Conservation (phyloP, 495 filamentous ascomycete genomes). For the Aspergillus steynii region DNA sequence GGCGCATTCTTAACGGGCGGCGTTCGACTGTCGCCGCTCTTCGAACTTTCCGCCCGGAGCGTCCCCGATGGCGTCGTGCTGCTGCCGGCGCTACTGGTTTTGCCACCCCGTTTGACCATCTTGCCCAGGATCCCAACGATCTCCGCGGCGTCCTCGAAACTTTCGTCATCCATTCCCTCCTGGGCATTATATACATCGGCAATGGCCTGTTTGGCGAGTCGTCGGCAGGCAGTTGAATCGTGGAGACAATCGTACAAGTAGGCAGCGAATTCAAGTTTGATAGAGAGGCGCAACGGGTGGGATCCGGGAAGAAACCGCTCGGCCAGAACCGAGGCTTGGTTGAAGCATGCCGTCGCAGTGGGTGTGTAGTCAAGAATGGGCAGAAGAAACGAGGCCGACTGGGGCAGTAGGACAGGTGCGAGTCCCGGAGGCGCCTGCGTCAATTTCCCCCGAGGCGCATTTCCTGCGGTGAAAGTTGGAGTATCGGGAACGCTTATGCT, state of each 20-base stretch:
- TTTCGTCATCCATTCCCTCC: slow-evolving; percentile 90
- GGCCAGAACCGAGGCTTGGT: slow-evolving; percentile 72
- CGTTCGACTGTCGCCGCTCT: slow-evolving; percentile 36
- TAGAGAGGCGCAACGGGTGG: slow-evolving; percentile 84
- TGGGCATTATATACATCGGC: slow-evolving; percentile 86
- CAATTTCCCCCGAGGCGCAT: slow-evolving; percentile 25
- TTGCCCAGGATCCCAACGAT: slow-evolving; percentile 71
- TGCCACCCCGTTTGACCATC: slow-evolving; percentile 71
- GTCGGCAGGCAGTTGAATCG: slow-evolving; percentile 70
- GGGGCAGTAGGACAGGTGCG: slow-evolving; percentile 47
- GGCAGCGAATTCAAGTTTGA: slow-evolving; percentile 91
- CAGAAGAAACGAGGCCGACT: slow-evolving; percentile 67
- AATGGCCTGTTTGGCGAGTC: slow-evolving; percentile 78
- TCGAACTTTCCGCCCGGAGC: slow-evolving; percentile 31
- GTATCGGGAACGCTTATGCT: slow-evolving; percentile 11
- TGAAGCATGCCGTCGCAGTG: slow-evolving; percentile 76
- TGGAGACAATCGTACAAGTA: slow-evolving; percentile 94
- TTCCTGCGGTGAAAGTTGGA: background rate
- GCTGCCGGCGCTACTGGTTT: slow-evolving; percentile 30
- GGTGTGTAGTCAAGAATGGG: slow-evolving; percentile 81
- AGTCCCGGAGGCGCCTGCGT: slow-evolving; percentile 43
- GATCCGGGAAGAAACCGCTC: slow-evolving; percentile 77
- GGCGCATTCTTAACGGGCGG: slow-evolving; percentile 9
- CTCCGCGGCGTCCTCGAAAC: slow-evolving; percentile 76
- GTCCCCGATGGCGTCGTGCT: slow-evolving; percentile 31